Evolutionary conservation across 371 early-diverging fungal species (phyloP).

Genomic region (Mucor velutinosus): DNA sequence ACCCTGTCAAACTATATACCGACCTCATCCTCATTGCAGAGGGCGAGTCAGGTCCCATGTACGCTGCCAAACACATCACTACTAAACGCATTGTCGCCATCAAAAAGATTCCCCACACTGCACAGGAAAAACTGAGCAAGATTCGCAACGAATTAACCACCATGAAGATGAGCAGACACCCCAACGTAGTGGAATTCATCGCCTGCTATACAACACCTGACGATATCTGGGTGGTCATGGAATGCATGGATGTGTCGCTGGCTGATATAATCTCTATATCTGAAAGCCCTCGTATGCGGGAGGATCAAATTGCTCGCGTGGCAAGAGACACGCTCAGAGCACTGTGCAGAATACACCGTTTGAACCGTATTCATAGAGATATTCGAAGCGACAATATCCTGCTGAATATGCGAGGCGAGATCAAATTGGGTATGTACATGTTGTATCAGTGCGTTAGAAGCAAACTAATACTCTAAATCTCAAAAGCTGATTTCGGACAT

Average conservation of each 20-base stretch:
- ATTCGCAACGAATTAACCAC: slow-evolving; percentile 72
- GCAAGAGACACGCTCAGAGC: slow-evolving; percentile 85
- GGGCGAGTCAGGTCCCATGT: slow-evolving; percentile 80
- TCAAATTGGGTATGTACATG: slow-evolving; percentile 59
- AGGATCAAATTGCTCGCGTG: slow-evolving; percentile 67
- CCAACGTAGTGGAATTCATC: slow-evolving; percentile 72
- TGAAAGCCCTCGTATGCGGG: slow-evolving; percentile 55
- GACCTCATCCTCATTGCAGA: slow-evolving; percentile 70
- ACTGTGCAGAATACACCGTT: slow-evolving; percentile 87
- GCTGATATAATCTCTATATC: slow-evolving; percentile 72
- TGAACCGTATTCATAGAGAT: slow-evolving; percentile 94
- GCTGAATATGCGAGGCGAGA: slow-evolving; percentile 69
- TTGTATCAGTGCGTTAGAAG: neutral
- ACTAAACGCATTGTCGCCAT: slow-evolving; percentile 65
- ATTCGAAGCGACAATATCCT: slow-evolving; percentile 86
- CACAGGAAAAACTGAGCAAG: slow-evolving; percentile 66
- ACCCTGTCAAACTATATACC: slow-evolving; percentile 49
- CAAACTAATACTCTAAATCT: slow-evolving; percentile 33
- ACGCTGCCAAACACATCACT: slow-evolving; percentile 57
- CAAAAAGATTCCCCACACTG: slow-evolving; percentile 69
- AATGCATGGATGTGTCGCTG: slow-evolving; percentile 81
- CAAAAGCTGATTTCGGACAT: slow-evolving; percentile 72
- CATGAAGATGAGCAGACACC: slow-evolving; percentile 71
- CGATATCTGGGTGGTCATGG: slow-evolving; percentile 74
- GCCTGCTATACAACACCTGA: slow-evolving; percentile 65